phyloP scores from a whole-genome alignment of 1,139 yeast genomes.

The Hyphopichia khmerensis region DNA sequence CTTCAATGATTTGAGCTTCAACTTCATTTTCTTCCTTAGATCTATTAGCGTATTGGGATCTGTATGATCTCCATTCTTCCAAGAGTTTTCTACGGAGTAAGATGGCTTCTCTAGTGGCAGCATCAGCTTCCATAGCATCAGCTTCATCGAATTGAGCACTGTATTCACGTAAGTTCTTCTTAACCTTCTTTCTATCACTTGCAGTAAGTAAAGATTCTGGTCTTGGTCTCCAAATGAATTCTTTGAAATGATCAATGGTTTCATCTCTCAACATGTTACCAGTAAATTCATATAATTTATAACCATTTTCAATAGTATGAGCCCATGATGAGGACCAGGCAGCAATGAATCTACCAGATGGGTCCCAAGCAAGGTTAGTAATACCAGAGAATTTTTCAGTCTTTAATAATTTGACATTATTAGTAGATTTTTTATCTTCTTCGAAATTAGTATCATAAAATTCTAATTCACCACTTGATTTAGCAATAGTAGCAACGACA shows the following conservation, averaged over 20 bases:
- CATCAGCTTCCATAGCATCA: slow-evolving; percentile 96
- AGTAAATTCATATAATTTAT: slow-evolving; percentile 79
- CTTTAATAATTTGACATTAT: slow-evolving; percentile 63
- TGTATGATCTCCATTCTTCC: slow-evolving; percentile 85
- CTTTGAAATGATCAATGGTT: slow-evolving; percentile 77
- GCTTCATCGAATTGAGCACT: slow-evolving; percentile 91
- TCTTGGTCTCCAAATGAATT: slow-evolving; percentile 96
- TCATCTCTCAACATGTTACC: slow-evolving; percentile 80
- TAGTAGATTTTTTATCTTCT: slow-evolving; percentile 56
- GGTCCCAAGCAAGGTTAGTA: slow-evolving; percentile 91
- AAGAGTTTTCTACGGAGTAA: slow-evolving; percentile 79
- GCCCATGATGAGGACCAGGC: slow-evolving; percentile 89
- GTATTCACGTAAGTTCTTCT: slow-evolving; percentile 86
- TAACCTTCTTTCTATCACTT: slow-evolving; percentile 83
- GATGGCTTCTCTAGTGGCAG: slow-evolving; percentile 87
- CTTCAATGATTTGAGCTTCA: slow-evolving; percentile 68
- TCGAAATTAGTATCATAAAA: slow-evolving; percentile 86
- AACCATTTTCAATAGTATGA: slow-evolving; percentile 87
- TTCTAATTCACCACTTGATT: slow-evolving; percentile 67
- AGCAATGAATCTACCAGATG: slow-evolving; percentile 87
- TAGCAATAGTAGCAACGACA: slow-evolving; percentile 70
- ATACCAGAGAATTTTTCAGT: slow-evolving; percentile 71
- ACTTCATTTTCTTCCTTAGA: slow-evolving; percentile 50
- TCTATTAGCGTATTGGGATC: slow-evolving; percentile 54
- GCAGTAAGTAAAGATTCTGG: slow-evolving; percentile 76